Base-by-base conservation (phyloP, 768 basidiomycete species). In the Leucocoprinus birnbaumii region DNA sequence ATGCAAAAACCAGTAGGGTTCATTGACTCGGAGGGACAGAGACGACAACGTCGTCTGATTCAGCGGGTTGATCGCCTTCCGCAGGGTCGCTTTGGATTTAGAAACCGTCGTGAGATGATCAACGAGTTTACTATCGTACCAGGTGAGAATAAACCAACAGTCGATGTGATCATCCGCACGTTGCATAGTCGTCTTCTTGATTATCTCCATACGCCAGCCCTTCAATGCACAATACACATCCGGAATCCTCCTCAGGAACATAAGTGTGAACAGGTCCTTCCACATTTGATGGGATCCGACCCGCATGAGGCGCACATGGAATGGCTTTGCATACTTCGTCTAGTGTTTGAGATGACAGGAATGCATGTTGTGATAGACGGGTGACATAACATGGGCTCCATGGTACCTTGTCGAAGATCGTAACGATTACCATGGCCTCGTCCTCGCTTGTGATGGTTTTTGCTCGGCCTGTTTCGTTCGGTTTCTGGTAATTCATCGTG, bases 1-100 rank as follows among this genome's bases (percentile, higher is more conserved):
- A 62, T 94, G 91, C 16, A 92, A 71, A 52, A 93, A 71, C 84
- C 87, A 91, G 60, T 94, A 93, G 0, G 92, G 92, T 62, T 87
- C 77, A 60, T 89, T 80, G 35, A 90, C 66, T 27, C 85, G 79
- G 19, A 92, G 66, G 3, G 74, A 69, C 21, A 93, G 76, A 1
- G 82, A 78, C 1, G 73, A 67, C 38, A 92, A 70, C 8, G 64
- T 52, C 7, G 81, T 82, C 51, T 83, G 74, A 51, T 71, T 63
- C 63, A 86, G 72, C 3, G 77, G 62, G 8, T 68, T 73, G 3
- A 71, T 51, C 13, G 73, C 79, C 62, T 74, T 79, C 53, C 55
- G 67, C 16, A 51, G 41, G 37, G 61, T 65, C 56, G 63, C 70
- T 40, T 40, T 51, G 16, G 35, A 47, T 49, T 70, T 68, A 9